phyloP scores from a whole-genome alignment of 331 rosid species.

The Malus hybrid region DNA sequence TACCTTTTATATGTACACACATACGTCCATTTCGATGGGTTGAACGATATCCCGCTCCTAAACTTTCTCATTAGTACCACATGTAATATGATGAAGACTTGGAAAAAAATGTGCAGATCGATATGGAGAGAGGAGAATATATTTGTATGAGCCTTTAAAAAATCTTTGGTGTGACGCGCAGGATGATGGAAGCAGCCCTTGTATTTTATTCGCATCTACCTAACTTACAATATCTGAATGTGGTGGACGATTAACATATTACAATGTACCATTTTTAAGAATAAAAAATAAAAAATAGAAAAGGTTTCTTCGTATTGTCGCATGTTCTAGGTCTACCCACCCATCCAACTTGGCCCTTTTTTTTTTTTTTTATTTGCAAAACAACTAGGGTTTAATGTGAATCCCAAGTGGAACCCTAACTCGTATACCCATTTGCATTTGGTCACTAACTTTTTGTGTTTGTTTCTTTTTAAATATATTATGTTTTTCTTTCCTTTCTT shows the following conservation, averaged over 20 bases:
- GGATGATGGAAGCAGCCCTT: slow-evolving; percentile 37
- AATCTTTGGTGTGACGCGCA: slow-evolving; percentile 40
- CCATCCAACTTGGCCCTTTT: not conserved
- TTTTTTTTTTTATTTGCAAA: not conserved
- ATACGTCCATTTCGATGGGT: not conserved
- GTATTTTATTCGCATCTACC: slow-evolving; percentile 24
- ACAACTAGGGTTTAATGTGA: no score
- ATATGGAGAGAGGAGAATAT: not conserved
- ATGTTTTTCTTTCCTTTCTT: not conserved
- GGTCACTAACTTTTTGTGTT: not conserved
- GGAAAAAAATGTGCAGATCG: not conserved
- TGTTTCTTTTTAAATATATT: not conserved
- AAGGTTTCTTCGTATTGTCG: slow-evolving; percentile 9
- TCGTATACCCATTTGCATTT: not conserved
- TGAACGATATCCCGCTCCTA: not conserved
- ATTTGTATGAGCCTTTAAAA: not conserved
- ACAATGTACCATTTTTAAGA: not conserved
- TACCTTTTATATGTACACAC: not conserved
- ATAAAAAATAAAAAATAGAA: not conserved
- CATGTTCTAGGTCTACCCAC: slow-evolving; percentile 1
- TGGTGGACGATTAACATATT: slow-evolving; percentile 1
- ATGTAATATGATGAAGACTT: not conserved
- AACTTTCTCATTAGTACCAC: not conserved
- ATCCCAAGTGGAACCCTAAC: slow-evolving; percentile 3
- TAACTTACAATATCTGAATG: slow-evolving; percentile 6